phyloP scores from a whole-genome alignment of 2,329 filamentous ascomycete genomes.

The Didymella arachidicola region DNA sequence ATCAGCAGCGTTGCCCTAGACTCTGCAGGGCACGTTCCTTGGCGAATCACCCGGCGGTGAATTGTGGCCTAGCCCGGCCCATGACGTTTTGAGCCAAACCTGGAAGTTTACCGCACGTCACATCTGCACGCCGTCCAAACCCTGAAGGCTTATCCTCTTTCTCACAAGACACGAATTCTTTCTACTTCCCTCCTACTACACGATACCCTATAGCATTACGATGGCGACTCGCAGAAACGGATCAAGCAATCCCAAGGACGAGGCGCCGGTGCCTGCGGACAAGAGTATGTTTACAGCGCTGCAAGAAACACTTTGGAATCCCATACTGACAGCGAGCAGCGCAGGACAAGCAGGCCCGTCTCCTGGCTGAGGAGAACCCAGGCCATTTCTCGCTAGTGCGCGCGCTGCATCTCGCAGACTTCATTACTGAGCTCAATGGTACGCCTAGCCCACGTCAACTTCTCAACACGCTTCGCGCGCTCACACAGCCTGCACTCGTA shows the following conservation, averaged over 20 bases:
- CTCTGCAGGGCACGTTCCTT: constrained; percentile 1
- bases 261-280: constrained; percentile 14
- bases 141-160: constrained; percentile 9
- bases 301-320: neutral
- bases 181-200: neutral
- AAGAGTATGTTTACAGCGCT: constrained; percentile 15
- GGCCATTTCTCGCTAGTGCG: constrained; percentile 72
- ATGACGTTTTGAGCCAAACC: constrained; percentile 27
- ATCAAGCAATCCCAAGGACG: constrained; percentile 41
- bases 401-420: constrained; percentile 78
- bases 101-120: constrained; percentile 17
- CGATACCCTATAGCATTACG: neutral
- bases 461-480: neutral
- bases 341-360: constrained; percentile 77
- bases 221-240: constrained; percentile 23
- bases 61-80: constrained; percentile 7
- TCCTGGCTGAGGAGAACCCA: constrained; percentile 69
- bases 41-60: constrained; percentile 22
- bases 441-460: constrained; percentile 17
- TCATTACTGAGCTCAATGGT: constrained; percentile 84
- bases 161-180: constrained; percentile 3
- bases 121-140: constrained; percentile 9
- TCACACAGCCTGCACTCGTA: neutral
- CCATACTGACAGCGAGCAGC: constrained; percentile 52
- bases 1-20: neutral